Evolutionary conservation across 495 filamentous ascomycete species (phyloP), one percentile per base, ranked within the genome.

Genomic region (Penicillium macrosclerotiorum): DNA sequence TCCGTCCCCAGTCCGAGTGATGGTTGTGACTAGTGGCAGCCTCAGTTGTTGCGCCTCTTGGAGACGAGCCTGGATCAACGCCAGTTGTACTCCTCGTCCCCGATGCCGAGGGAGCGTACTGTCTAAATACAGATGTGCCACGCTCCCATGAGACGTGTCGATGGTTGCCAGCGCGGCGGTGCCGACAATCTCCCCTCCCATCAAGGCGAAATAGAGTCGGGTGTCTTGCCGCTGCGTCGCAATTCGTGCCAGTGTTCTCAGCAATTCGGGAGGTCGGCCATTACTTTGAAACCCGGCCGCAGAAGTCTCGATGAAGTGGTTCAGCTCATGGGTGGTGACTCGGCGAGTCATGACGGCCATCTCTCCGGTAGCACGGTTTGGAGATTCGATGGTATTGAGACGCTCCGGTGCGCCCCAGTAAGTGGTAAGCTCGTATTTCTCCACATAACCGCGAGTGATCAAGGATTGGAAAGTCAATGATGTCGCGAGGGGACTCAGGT

Each of bases 111-210:
- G 35, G 30, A 48, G 29, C 3, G 34, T 54, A 23, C 49, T 49
- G 14, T 54, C 49, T 7, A 48, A 26, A 32, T 54, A 49, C n/a
- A 54, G 35, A 40, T 57, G 47, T 4, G 46, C 39, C 16, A 51
- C 38, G 1, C 11, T 14, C 12, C 34, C 46, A 12, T 36, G 12
- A 4, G 14, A n/a, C 1, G 42, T 42, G 8, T 42, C 19, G 7
- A 54, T 51, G 9, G 6, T 49, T n/a, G 38, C 57, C 40, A 53
- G 22, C 4, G 42, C 53, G 9, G 45, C 49, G 1, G 38, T 54
- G 18, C 47, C 46, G 4, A 50, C 43, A 26, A 57, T 38, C 4
- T 32, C 19, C 8, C 37, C 36, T 23, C 46, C 24, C 13, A 48
- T 23, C n/a, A 20, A 20, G 3, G 42, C 45, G 16, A 51, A 16